Conservation (phyloP, 345 rosid species). For the Eutrema heterophyllum region DNA sequence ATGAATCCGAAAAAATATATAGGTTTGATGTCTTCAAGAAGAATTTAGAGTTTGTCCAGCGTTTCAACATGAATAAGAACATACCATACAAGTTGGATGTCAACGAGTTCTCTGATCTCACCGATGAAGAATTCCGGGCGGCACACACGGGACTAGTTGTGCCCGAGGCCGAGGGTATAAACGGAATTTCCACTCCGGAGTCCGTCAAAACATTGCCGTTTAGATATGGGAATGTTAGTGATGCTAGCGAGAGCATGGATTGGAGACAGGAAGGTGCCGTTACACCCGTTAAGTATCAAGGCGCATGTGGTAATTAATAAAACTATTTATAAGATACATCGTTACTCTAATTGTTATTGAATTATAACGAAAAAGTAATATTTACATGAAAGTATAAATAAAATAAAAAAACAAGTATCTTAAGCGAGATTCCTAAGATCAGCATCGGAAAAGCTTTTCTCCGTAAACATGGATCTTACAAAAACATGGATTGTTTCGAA, state of each 20-base stretch:
- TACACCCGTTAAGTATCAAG: conserved; percentile 38
- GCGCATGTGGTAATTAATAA: conserved; percentile 32
- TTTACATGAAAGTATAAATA: too few species aligned
- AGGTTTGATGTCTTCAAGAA: conserved; percentile 37
- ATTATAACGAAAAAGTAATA: too few species aligned
- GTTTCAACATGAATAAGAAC: conserved; percentile 31
- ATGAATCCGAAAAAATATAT: conserved; percentile 26
- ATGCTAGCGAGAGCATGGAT: conserved; percentile 29
- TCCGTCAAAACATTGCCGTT: background rate
- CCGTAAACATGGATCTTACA: too few species aligned
- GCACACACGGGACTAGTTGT: conserved; percentile 30
- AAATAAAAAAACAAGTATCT: too few species aligned
- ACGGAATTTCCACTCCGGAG: background rate
- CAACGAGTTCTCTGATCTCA: conserved; percentile 51
- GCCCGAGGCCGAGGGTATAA: background rate
- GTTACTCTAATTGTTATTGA: too few species aligned
- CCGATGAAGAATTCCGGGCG: conserved; percentile 42
- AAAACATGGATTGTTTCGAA: background rate
- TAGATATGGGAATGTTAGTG: conserved; percentile 20
- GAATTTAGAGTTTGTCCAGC: conserved; percentile 36
- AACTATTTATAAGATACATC: background rate
- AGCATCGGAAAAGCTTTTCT: too few species aligned
- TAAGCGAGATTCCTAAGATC: too few species aligned
- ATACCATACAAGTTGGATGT: conserved; percentile 26
- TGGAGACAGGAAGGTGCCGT: conserved; percentile 46